Evolutionary conservation across 331 rosid species (phyloP).

Genomic region (Telfairia occidentalis): DNA sequence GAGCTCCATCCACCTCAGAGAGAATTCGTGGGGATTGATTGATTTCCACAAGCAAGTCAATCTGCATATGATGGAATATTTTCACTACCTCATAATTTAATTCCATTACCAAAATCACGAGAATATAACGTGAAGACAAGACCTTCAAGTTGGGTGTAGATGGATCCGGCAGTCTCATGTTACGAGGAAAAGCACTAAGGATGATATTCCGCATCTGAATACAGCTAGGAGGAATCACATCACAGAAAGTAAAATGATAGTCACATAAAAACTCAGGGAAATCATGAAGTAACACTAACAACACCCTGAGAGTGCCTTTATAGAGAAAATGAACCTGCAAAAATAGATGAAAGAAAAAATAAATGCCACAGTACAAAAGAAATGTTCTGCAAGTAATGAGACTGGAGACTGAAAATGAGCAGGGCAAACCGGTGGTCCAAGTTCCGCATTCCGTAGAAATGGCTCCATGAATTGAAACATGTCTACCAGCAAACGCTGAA

Average conservation of each 20-base stretch:
- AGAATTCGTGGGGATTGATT: constrained; percentile 78
- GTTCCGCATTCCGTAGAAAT: constrained; percentile 88
- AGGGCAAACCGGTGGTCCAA: constrained; percentile 61
- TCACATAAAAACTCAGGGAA: constrained; percentile 94
- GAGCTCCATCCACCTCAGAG: constrained; percentile 84
- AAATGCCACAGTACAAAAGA: not conserved
- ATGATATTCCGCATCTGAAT: constrained; percentile 93
- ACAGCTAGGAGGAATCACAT: constrained; percentile 95
- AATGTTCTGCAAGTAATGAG: not conserved
- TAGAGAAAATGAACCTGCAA: constrained; percentile 70
- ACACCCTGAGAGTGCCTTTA: constrained; percentile 91
- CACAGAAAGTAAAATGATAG: constrained; percentile 92
- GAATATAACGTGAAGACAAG: not conserved
- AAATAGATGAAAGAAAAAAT: not conserved
- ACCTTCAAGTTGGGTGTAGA: constrained; percentile 94
- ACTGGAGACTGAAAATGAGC: not conserved
- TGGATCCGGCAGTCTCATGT: constrained; percentile 97
- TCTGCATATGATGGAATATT: constrained; percentile 30
- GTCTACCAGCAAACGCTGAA: constrained; percentile 83
- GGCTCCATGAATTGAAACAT: constrained; percentile 96
- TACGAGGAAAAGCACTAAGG: constrained; percentile 95
- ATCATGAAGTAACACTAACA: constrained; percentile 90
- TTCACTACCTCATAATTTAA: not conserved
- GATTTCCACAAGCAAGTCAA: constrained; percentile 87
- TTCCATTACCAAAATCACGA: not conserved